These are phyloP conservation scores for Liquidambar formosana DNA, from an alignment of 164 flowering plant species.

Conservation along the genomic window DNA sequence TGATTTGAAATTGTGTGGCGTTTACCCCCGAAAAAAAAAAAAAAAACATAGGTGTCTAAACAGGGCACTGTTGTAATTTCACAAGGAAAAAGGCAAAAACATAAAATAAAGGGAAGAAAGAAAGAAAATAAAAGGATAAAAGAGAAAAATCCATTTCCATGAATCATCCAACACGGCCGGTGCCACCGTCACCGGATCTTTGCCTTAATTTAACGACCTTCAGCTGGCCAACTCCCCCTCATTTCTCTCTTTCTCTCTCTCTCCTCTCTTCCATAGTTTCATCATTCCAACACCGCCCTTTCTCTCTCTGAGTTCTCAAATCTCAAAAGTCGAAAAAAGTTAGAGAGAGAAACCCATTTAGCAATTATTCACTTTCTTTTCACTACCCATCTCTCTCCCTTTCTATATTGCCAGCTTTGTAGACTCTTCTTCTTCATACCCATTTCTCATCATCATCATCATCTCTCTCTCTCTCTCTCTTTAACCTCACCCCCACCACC, in stretches of 20 bases:
- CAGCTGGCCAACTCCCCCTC: not conserved
- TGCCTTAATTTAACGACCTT: conserved; percentile 24
- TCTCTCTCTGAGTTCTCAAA: conserved; percentile 2
- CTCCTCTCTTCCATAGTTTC: not conserved
- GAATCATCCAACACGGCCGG: conserved; percentile 18
- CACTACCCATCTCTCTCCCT: conserved; percentile 2
- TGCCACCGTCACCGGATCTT: conserved; percentile 31
- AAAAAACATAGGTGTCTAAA: too few relatives aligned
- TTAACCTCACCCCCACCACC: conserved; percentile 9
- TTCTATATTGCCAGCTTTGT: conserved; percentile 38
- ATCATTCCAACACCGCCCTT: not conserved
- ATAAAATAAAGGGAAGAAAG: not conserved
- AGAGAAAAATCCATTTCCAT: not conserved
- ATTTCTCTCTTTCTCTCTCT: not conserved
- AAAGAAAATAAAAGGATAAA: not conserved
- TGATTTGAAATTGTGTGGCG: too few relatives aligned
- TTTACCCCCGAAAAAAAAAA: too few relatives aligned
- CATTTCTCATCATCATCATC: conserved; percentile 1
- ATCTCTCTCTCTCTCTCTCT: conserved; percentile 9
- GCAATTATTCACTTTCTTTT: conserved; percentile 38
- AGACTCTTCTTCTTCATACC: conserved; percentile 3
- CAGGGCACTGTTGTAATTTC: too few relatives aligned
- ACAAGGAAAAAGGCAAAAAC: too few relatives aligned
- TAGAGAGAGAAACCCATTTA: conserved; percentile 24
- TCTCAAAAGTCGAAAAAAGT: conserved; percentile 22